phyloP scores from a whole-genome alignment of 108 stramenopile genomes.

The Nannochloropsis salina region DNA sequence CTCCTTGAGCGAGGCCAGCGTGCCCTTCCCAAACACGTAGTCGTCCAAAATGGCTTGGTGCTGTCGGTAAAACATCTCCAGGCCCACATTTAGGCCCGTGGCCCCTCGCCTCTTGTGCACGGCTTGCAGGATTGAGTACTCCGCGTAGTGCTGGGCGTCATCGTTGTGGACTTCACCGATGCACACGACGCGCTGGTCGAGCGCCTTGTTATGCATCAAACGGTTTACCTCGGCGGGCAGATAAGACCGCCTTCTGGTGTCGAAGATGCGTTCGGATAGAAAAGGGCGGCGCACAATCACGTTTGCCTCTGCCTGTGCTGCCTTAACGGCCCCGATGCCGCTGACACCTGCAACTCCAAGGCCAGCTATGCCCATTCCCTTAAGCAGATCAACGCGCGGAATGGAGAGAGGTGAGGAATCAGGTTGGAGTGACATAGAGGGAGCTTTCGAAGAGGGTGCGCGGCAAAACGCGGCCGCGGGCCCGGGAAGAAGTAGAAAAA shows the following conservation, averaged over 20 bases:
- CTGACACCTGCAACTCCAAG: neutral
- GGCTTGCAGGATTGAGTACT: slow-evolving; percentile 12
- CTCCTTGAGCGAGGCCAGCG: slow-evolving; percentile 36
- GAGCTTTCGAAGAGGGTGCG: too few species aligned
- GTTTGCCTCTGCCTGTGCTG: slow-evolving; percentile 1
- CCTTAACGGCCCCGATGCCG: neutral
- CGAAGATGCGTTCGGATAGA: neutral
- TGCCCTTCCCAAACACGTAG: slow-evolving; percentile 48
- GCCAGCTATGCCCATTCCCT: slow-evolving; percentile 10
- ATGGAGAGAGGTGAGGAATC: neutral
- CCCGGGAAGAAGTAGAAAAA: too few species aligned
- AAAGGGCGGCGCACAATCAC: slow-evolving; percentile 4
- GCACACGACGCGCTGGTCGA: neutral
- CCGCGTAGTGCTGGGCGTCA: neutral
- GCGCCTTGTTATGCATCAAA: slow-evolving; percentile 4
- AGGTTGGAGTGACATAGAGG: neutral
- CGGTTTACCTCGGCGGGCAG: slow-evolving; percentile 6
- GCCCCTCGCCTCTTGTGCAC: neutral
- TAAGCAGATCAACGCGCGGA: neutral
- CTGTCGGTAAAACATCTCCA: slow-evolving; percentile 55
- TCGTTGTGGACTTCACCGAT: slow-evolving; percentile 4
- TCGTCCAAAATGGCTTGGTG: slow-evolving; percentile 53
- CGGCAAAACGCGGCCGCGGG: too few species aligned
- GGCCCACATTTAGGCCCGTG: slow-evolving; percentile 43
- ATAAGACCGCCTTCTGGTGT: neutral